Base-by-base conservation (phyloP, 169 alveolate species). In the Plasmodium ovale region DNA sequence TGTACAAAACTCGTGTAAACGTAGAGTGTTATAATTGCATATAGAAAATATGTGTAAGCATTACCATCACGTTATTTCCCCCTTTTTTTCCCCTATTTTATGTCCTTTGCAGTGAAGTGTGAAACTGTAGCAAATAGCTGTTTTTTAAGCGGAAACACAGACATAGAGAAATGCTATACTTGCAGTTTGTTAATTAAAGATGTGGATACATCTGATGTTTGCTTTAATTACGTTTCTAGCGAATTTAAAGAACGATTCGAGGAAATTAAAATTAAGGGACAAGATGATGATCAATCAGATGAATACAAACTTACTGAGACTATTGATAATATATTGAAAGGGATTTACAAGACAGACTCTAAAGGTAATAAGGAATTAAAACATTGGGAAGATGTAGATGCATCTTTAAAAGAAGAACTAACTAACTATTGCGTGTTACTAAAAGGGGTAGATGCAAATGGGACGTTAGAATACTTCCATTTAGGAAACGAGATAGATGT, bases 81-180 rank as follows among this genome's bases (percentile, higher is more conserved):
- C 10, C 4, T 72, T 54, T 53, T 35, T n/a, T n/a, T n/a, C n/a
- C n/a, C n/a, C n/a, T n/a, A n/a, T n/a, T n/a, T n/a, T n/a, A n/a
- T n/a, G 9, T n/a, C 19, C 19, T 21, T 19, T 21, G 6, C 31
- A 72, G 87, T 29, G 19, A 72, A 54, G 14, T 72, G 87, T 59
- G 56, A 72, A 3, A 19, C 5, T 9, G 10, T 51, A 14, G 54
- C 59, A 1, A 53, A 44, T 9, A 23, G 29, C 7, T 72, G 87
- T 23, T 72, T 72, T 58, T 54, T 72, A 35, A 54, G 59, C 56
- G 87, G 87, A n/a, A 29, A 54, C 51, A 72, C 87, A 7, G 87
- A 72, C 27, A 72, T 72, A 0, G 87, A 58, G 10, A 31, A 10
- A 21, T 72, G 87, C 7, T 72, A 54, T 44, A 54, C 68, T 4